Evolutionary conservation across 1,284 basidiomycete species (phyloP).

Genomic region (Heliocybe sulcata): DNA sequence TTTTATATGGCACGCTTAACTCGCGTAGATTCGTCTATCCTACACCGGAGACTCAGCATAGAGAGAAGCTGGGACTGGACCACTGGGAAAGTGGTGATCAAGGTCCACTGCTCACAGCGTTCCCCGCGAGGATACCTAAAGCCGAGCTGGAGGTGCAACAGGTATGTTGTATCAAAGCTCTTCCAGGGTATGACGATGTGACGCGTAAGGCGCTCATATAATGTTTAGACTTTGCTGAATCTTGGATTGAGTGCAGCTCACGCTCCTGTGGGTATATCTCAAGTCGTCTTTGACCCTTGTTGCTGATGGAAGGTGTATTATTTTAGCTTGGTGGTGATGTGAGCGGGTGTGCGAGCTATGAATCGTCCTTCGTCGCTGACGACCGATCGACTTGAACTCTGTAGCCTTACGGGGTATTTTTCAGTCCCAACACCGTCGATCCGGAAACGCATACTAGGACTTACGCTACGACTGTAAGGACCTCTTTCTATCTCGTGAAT

Average conservation of each 20-base stretch:
- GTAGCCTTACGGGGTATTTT: conserved; percentile 18
- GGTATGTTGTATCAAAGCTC: conserved; percentile 5
- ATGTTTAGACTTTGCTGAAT: conserved; percentile 16
- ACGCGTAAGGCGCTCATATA: not conserved
- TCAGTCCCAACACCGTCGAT: conserved; percentile 17
- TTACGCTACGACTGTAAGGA: conserved; percentile 20
- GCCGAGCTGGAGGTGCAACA: conserved; percentile 15
- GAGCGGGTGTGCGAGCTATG: too few species aligned
- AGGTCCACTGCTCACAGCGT: conserved; percentile 14
- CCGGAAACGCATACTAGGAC: conserved; percentile 18
- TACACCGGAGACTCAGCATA: conserved; percentile 9
- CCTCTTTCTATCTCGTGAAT: not conserved
- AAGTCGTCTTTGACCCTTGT: not conserved
- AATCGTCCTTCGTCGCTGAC: too few species aligned
- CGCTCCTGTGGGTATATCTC: conserved; percentile 11
- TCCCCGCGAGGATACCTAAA: conserved; percentile 13
- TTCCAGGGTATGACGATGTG: not conserved
- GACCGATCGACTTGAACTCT: too few species aligned
- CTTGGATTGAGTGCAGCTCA: conserved; percentile 14
- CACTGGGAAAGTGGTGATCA: conserved; percentile 12
- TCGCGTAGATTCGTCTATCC: conserved; percentile 15
- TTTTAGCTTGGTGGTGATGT: not conserved
- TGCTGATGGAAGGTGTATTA: not conserved
- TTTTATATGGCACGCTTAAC: not conserved
- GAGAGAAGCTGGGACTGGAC: conserved; percentile 13